Evolutionary conservation across 306 rosid species (phyloP), one percentile per base, ranked within the genome.

Genomic region (Lotus japonicus): DNA sequence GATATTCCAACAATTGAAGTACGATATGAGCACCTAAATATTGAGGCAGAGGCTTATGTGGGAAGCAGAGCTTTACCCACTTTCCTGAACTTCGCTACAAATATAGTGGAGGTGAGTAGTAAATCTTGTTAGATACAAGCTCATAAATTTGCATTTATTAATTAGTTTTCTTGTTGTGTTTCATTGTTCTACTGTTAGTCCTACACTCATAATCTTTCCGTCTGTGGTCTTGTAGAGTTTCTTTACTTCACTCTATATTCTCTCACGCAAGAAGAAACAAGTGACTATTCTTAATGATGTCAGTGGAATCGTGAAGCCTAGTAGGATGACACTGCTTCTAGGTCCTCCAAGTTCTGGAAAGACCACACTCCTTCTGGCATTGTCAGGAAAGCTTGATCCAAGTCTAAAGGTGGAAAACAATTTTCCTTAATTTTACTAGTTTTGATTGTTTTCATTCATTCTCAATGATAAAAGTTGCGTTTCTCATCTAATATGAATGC

Each of bases 321-420:
- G 81, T 11, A 89, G 95, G 75, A 82, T 89, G 89, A 89, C 95
- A 46, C 81, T 89, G 64, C 95, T 89, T 64, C 63, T 89, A 80
- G 98, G 96, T 12, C 88, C 98, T 59, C 98, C 96, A 42, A 83
- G 91, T 48, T 85, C 96, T 14, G 96, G 98, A 14, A 92, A 87
- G 58, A 92, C 96, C 16, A 87, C 96, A 7, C 59, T 92, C 26
- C 60, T 92, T 14, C 42, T 86, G 44, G 86, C 92, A 42, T 77
- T 92, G 62, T 84, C 96, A 7, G 95, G 95, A 57, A 80, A 85
- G 68, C 86, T 86, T 52, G 95, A 82, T 54, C 48, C 85, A 10
- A 82, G 72, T 65, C 72, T 89, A 14, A 80, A 69, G 87, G 95
- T 87, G 44, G 39, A 66, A 38, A 38, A 0, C 42, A 38, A 38